These are phyloP conservation scores for Delphinella strobiligena DNA, from an alignment of 2,329 filamentous ascomycete genomes.

Conservation along the genomic window DNA sequence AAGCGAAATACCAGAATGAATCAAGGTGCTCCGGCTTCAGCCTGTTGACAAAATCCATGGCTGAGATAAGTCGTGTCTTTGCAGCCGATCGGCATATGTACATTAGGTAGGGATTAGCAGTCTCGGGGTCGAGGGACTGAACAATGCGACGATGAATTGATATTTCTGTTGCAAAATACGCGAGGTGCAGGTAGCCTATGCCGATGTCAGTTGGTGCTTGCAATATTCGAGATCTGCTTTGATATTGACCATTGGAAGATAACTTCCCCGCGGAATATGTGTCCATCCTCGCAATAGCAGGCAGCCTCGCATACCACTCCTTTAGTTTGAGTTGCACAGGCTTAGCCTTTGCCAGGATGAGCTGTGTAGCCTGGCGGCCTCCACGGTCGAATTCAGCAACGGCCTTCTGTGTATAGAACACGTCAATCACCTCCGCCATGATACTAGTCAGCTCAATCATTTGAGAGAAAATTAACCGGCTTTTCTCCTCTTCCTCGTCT, in stretches of 20 bases:
- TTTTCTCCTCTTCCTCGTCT: constrained; percentile 42
- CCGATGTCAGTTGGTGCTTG: background rate
- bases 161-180: constrained; percentile 90
- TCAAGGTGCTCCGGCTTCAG: constrained; percentile 74
- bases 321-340: constrained; percentile 73
- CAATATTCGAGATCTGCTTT: background rate
- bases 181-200: constrained; percentile 63
- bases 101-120: constrained; percentile 62
- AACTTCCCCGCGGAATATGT: constrained; percentile 28
- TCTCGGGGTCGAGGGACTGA: constrained; percentile 53
- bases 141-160: constrained; percentile 86
- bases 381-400: constrained; percentile 56
- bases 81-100: constrained; percentile 90
- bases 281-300: constrained; percentile 53
- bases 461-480: constrained; percentile 58
- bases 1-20: constrained; percentile 88
- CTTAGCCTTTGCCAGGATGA: constrained; percentile 65
- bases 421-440: constrained; percentile 68
- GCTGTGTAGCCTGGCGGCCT: constrained; percentile 56
- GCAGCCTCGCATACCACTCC: constrained; percentile 68
- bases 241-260: constrained; percentile 27
- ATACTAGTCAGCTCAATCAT: constrained; percentile 67
- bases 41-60: constrained; percentile 95
- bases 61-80: constrained; percentile 85
- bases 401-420: constrained; percentile 70